Conservation (phyloP, 192 early-diverging fungal genomes). For the Cladochytrium replicatum region DNA sequence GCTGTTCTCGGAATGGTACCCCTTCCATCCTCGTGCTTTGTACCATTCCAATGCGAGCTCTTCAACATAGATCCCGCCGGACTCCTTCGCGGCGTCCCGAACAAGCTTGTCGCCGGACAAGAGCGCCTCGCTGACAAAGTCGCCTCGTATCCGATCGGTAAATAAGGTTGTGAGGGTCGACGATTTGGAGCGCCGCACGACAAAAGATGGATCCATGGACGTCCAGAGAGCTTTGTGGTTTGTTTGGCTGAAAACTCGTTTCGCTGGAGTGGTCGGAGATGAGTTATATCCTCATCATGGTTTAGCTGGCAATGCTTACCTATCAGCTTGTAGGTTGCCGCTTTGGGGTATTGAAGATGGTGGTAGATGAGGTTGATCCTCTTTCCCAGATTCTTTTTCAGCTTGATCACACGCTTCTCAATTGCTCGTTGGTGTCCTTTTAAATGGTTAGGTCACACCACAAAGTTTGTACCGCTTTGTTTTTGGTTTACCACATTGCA, state of each 20-base stretch:
- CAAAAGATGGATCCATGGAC: too few relatives aligned
- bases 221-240: conserved; percentile 21
- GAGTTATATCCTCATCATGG: neutral
- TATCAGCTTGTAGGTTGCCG: too few relatives aligned
- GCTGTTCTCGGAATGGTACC: conserved; percentile 33
- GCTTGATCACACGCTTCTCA: conserved; percentile 4
- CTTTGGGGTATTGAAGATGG: too few relatives aligned
- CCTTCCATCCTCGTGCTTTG: conserved; percentile 18
- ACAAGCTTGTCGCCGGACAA: too few relatives aligned
- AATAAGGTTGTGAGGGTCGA: too few relatives aligned
- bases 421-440: conserved; percentile 4
- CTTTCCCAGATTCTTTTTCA: too few relatives aligned
- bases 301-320: too few relatives aligned
- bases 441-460: too few relatives aligned
- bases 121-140: too few relatives aligned
- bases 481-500: conserved; percentile 5
- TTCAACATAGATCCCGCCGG: conserved; percentile 22
- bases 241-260: conserved; percentile 16
- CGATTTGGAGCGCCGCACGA: too few relatives aligned
- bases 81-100: conserved; percentile 9
- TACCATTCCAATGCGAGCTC: conserved; percentile 19
- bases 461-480: neutral
- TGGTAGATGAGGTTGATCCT: too few relatives aligned
- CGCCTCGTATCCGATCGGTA: too few relatives aligned
- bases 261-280: neutral